Percentiles rank a stretch among this genome's conserved stretches.
These are phyloP conservation scores for Platismatia glauca DNA, from an alignment of 495 filamentous ascomycete species.

Conservation along the genomic window DNA sequence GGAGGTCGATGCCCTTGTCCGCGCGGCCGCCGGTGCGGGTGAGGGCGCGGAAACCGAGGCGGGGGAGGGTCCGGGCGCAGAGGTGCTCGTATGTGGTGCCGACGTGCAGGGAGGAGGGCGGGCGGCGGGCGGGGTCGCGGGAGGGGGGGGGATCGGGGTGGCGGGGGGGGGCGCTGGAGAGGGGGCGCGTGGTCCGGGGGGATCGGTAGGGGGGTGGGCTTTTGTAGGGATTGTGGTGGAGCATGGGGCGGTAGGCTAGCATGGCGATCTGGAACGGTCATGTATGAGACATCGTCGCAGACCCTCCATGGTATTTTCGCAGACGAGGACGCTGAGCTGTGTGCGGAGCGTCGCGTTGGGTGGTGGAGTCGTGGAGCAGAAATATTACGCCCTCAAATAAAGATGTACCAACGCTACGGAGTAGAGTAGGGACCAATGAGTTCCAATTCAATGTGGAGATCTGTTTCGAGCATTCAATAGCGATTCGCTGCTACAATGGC, in stretches of 20 bases:
- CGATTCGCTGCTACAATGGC: neutral
- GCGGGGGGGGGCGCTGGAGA: conserved; percentile 39
- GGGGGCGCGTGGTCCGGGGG: conserved; percentile 20
- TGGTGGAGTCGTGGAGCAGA: neutral
- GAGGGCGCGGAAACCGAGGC: conserved; percentile 52
- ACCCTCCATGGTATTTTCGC: neutral
- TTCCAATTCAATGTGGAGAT: too few species aligned
- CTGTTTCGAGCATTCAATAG: neutral
- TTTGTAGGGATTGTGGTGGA: neutral
- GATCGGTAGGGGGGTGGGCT: neutral
- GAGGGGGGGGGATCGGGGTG: conserved; percentile 66
- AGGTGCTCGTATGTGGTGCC: conserved; percentile 66
- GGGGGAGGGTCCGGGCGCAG: conserved; percentile 50
- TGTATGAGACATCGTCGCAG: neutral
- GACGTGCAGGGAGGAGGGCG: conserved; percentile 33
- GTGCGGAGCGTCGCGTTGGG: neutral
- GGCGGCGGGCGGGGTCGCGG: conserved; percentile 55
- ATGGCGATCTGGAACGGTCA: neutral
- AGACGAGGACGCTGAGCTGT: neutral
- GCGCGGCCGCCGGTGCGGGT: conserved; percentile 62
- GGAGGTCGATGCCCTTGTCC: conserved; percentile 77
- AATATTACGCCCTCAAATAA: neutral
- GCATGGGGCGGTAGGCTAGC: neutral
- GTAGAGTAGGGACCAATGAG: too few species aligned
- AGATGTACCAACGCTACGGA: neutral